These are phyloP conservation scores for Tetracladium setigerum DNA, from an alignment of 495 filamentous ascomycete species.

Conservation along the genomic window DNA sequence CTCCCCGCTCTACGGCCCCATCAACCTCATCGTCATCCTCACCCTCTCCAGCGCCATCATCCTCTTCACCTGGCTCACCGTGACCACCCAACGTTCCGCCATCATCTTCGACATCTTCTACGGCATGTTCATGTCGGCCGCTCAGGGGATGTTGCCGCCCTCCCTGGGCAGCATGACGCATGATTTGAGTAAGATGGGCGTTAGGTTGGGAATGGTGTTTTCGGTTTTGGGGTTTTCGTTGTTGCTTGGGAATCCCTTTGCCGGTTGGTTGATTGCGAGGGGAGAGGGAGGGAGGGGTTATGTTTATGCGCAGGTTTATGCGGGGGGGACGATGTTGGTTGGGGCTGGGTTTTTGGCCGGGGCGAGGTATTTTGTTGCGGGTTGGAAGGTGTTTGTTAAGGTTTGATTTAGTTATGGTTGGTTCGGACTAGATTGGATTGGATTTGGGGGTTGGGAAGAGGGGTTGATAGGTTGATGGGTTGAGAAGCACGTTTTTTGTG, in stretches of 20 bases:
- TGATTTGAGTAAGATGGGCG: constrained; percentile 59
- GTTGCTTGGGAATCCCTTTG: constrained; percentile 67
- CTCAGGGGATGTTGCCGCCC: constrained; percentile 62
- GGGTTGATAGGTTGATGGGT: no score
- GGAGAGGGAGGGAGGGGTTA: constrained; percentile 39
- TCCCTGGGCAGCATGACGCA: constrained; percentile 50
- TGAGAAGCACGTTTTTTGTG: no score
- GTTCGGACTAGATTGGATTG: no score
- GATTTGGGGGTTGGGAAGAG: no score
- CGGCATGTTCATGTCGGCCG: constrained; percentile 51
- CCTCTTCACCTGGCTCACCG: constrained; percentile 52
- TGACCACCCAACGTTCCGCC: constrained; percentile 36
- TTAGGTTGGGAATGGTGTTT: constrained; percentile 72
- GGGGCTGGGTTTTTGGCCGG: constrained; percentile 11
- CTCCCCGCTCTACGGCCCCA: constrained; percentile 52
- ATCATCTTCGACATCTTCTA: constrained; percentile 53
- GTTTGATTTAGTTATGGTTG: background rate
- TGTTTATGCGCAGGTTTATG: constrained; percentile 51
- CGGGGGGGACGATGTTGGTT: constrained; percentile 31
- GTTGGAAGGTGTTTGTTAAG: constrained; percentile 2
- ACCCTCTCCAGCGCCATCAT: constrained; percentile 42
- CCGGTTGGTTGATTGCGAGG: constrained; percentile 48
- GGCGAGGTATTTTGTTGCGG: constrained; percentile 7
- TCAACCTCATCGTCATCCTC: constrained; percentile 54
- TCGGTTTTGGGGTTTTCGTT: constrained; percentile 58